Evolutionary conservation across 371 early-diverging fungal species (phyloP).

Genomic region (Circinella umbellata): DNA sequence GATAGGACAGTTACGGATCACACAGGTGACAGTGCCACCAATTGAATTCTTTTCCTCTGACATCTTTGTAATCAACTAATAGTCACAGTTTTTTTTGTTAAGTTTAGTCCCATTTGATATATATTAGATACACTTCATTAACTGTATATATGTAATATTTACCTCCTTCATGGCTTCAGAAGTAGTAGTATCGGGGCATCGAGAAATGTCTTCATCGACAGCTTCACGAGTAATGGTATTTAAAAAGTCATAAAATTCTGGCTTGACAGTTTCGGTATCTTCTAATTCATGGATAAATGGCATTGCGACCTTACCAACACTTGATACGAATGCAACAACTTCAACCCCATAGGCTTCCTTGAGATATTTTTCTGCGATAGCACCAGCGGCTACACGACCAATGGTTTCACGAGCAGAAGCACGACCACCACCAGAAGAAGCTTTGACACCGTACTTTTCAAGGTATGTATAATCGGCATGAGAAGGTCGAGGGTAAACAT

Average conservation of each 20-base stretch:
- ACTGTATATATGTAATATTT: background rate
- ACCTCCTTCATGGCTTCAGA: constrained; percentile 52
- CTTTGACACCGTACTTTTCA: constrained; percentile 95
- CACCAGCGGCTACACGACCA: constrained; percentile 95
- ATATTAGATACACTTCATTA: background rate
- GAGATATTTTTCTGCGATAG: constrained; percentile 95
- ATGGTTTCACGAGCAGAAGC: constrained; percentile 97
- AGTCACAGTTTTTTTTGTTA: too few species aligned
- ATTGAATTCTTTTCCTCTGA: constrained; percentile 88
- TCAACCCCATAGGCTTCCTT: constrained; percentile 81
- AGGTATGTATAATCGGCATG: constrained; percentile 98
- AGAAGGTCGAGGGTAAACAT: constrained; percentile 90
- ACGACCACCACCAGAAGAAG: constrained; percentile 94
- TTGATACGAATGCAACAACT: constrained; percentile 93
- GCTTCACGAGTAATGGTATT: constrained; percentile 72
- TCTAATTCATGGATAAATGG: constrained; percentile 64
- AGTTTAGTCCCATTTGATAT: too few species aligned
- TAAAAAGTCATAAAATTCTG: constrained; percentile 70
- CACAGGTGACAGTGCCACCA: constrained; percentile 97
- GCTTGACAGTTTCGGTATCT: constrained; percentile 47
- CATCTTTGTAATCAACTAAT: constrained; percentile 71
- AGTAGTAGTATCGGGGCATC: constrained; percentile 51
- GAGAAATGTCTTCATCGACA: constrained; percentile 53
- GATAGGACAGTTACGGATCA: constrained; percentile 90
- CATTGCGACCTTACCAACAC: constrained; percentile 87